These are phyloP conservation scores for Raphidocelis subcapitata DNA, from an alignment of 139 green algal genomes.

Conservation along the genomic window DNA sequence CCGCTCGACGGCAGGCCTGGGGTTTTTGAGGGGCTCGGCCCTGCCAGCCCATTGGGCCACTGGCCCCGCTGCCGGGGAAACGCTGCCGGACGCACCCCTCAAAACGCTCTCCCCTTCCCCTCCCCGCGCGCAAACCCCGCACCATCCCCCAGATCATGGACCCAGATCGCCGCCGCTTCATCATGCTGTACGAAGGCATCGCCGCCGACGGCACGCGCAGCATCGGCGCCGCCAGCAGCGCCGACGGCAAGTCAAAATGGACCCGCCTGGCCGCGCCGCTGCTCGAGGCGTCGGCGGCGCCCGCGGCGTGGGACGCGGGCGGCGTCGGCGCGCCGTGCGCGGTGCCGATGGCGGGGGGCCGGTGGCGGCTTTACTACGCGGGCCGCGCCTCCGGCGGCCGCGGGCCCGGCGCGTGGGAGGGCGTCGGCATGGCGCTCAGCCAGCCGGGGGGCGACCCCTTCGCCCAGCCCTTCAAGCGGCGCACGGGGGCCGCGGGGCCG, in stretches of 20 bases:
- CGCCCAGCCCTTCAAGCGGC: not conserved
- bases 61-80: no score
- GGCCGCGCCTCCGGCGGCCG: slow-evolving; percentile 26
- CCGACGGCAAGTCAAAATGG: slow-evolving; percentile 68
- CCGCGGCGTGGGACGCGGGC: slow-evolving; percentile 72
- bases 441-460: not conserved
- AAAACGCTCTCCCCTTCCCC: no score
- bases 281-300: not conserved
- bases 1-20: no score
- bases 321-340: slow-evolving; percentile 78
- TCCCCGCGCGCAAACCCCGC: no score
- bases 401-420: slow-evolving; percentile 35
- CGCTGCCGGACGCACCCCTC: no score
- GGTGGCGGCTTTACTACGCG: slow-evolving; percentile 85
- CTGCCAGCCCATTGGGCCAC: no score
- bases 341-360: slow-evolving; percentile 75
- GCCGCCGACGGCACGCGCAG: slow-evolving; percentile 54
- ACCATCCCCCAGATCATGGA: slow-evolving; percentile 41
- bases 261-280: slow-evolving; percentile 36
- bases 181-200: slow-evolving; percentile 94
- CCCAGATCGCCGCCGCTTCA: slow-evolving; percentile 66
- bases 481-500: no score
- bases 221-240: slow-evolving; percentile 79
- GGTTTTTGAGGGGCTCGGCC: no score
- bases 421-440: slow-evolving; percentile 55